Percentiles rank a stretch among this genome's conserved stretches.
phyloP scores from a whole-genome alignment of 1,284 basidiomycete genomes.

The Tylopilus sp. region DNA sequence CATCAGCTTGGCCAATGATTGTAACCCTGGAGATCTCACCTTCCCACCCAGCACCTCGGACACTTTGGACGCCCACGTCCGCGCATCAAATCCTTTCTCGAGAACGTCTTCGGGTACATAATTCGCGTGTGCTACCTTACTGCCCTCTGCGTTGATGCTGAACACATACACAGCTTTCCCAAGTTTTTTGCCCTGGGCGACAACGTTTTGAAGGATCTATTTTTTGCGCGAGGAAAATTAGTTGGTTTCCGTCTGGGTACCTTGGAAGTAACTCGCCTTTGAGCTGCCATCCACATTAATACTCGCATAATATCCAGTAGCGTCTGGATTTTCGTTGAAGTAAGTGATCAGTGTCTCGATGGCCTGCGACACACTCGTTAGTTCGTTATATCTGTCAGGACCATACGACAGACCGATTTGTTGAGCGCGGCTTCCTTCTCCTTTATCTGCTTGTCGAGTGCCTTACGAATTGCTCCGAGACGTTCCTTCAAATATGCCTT shows the following conservation, averaged over 20 bases:
- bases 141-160: slow-evolving; percentile 66
- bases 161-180: slow-evolving; percentile 89
- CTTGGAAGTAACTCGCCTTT: slow-evolving; percentile 51
- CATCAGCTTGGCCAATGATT: slow-evolving; percentile 11
- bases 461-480: slow-evolving; percentile 72
- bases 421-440: slow-evolving; percentile 77
- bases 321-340: slow-evolving; percentile 76
- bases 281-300: slow-evolving; percentile 79
- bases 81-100: slow-evolving; percentile 71
- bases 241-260: background rate
- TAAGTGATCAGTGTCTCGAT: slow-evolving; percentile 68
- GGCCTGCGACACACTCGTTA: slow-evolving; percentile 47
- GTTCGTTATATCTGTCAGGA: background rate
- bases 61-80: slow-evolving; percentile 80
- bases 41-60: slow-evolving; percentile 83
- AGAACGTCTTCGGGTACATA: slow-evolving; percentile 69
- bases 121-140: slow-evolving; percentile 89
- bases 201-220: slow-evolving; percentile 73
- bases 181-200: slow-evolving; percentile 76
- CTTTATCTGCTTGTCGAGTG: slow-evolving; percentile 84
- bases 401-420: slow-evolving; percentile 64
- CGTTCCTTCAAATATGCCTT: slow-evolving; percentile 83
- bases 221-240: slow-evolving; percentile 9
- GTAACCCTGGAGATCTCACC: slow-evolving; percentile 42
- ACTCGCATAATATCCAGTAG: slow-evolving; percentile 65